Percentiles rank a stretch among this genome's conserved stretches.
Conservation (phyloP, 2,329 filamentous ascomycete genomes). For the Microdochium nivale region DNA sequence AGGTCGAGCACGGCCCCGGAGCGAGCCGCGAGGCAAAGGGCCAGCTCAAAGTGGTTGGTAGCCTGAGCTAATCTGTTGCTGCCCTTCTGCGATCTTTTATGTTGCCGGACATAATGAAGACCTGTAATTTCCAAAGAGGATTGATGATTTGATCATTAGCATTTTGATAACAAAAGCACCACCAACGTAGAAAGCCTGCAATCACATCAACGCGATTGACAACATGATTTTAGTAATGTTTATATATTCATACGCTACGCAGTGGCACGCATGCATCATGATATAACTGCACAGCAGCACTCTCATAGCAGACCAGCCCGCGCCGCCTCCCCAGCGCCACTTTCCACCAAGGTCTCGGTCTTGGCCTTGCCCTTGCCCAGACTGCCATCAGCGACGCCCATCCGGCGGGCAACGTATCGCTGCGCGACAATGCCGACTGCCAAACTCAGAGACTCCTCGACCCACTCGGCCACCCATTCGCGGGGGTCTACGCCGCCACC, state of each 20-base stretch:
- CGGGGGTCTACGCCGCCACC: constrained; percentile 73
- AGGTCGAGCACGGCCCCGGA: constrained; percentile 35
- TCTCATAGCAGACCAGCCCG: constrained; percentile 44
- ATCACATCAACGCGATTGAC: no score
- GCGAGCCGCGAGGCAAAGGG: constrained; percentile 53
- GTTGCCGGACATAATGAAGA: no score
- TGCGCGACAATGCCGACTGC: constrained; percentile 83
- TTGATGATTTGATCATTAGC: no score
- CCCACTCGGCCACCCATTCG: constrained; percentile 97
- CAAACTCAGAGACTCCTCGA: constrained; percentile 77
- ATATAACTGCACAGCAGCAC: background rate
- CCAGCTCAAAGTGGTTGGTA: constrained; percentile 42
- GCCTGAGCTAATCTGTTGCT: constrained; percentile 9
- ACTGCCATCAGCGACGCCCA: constrained; percentile 85
- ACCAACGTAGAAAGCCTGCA: no score
- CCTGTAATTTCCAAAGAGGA: no score
- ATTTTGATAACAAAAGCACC: no score
- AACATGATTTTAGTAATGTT: no score
- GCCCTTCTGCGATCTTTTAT: no score
- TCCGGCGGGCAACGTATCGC: constrained; percentile 85
- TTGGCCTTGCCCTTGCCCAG: constrained; percentile 53
- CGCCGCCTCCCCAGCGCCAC: constrained; percentile 50
- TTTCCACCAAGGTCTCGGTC: constrained; percentile 45
- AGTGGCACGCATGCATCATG: background rate
- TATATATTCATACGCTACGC: background rate